Percentiles rank a stretch among this genome's conserved stretches.
These are phyloP conservation scores for Phytophthora foliorum DNA, from an alignment of 352 stramenopile genomes.

Conservation along the genomic window DNA sequence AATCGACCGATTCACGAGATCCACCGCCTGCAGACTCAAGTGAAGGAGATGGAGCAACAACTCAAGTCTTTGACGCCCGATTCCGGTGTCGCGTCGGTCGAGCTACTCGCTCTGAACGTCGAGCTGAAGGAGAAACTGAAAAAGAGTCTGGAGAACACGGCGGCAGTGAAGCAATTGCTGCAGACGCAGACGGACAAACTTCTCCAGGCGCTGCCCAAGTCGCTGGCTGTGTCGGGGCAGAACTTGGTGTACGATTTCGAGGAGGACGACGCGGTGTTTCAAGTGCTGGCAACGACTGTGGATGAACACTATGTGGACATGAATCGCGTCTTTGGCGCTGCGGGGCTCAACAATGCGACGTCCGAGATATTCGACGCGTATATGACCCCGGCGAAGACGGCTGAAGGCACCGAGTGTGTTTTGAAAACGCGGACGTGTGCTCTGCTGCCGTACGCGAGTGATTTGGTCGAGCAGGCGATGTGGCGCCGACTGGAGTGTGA, in stretches of 20 bases:
- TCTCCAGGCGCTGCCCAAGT: slow-evolving; percentile 29
- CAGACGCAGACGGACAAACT: slow-evolving; percentile 23
- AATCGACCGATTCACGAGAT: slow-evolving; percentile 38
- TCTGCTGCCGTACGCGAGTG: slow-evolving; percentile 24
- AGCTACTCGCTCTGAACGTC: slow-evolving; percentile 14
- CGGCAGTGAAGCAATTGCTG: slow-evolving; percentile 20
- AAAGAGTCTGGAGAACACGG: slow-evolving; percentile 9
- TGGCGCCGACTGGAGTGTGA: slow-evolving; percentile 25
- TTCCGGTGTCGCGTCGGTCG: background rate
- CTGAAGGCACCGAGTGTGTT: background rate
- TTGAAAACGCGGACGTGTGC: slow-evolving; percentile 23
- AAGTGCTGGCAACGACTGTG: slow-evolving; percentile 25
- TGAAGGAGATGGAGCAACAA: slow-evolving; percentile 27
- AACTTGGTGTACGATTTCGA: slow-evolving; percentile 28
- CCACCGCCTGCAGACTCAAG: slow-evolving; percentile 26
- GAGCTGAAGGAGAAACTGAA: slow-evolving; percentile 18
- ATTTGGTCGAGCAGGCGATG: slow-evolving; percentile 26
- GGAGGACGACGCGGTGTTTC: slow-evolving; percentile 33
- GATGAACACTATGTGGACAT: slow-evolving; percentile 25
- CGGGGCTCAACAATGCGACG: slow-evolving; percentile 16
- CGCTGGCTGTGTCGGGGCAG: slow-evolving; percentile 16
- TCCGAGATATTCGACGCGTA: slow-evolving; percentile 32
- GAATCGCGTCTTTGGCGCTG: slow-evolving; percentile 16
- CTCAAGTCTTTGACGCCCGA: slow-evolving; percentile 10
- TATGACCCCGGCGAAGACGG: background rate